Percentiles rank a stretch among this genome's conserved stretches.
These are phyloP conservation scores for Trichoderma aggressivum DNA, from an alignment of 2,329 filamentous ascomycete species.

Conservation along the genomic window DNA sequence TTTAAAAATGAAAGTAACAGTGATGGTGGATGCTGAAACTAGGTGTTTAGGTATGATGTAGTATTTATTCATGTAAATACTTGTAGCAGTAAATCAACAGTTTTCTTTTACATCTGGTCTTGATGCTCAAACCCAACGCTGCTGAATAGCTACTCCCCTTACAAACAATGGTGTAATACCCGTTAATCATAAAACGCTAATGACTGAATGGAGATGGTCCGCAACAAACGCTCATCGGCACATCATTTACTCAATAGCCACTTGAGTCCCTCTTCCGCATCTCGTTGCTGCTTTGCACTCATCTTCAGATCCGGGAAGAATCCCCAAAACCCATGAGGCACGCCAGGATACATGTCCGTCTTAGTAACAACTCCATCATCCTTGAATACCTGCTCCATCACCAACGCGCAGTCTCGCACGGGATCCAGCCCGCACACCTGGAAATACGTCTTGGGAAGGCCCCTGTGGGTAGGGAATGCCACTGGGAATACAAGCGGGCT, in stretches of 20 bases:
- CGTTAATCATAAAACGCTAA: background rate
- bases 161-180: background rate
- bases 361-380: conserved; percentile 29
- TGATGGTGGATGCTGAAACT: too few relatives aligned
- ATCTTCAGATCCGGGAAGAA: conserved; percentile 25
- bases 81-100: too few relatives aligned
- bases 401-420: conserved; percentile 29
- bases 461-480: conserved; percentile 22
- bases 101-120: too few relatives aligned
- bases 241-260: conserved; percentile 21
- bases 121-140: too few relatives aligned
- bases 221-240: background rate
- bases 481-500: conserved; percentile 29
- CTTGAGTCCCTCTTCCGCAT: conserved; percentile 25
- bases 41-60: too few relatives aligned
- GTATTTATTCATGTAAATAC: too few relatives aligned
- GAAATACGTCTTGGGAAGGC: conserved; percentile 33
- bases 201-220: background rate
- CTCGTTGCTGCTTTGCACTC: conserved; percentile 24
- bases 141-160: too few relatives aligned
- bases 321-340: conserved; percentile 32
- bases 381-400: conserved; percentile 30
- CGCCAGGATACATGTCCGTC: conserved; percentile 29
- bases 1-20: too few relatives aligned
- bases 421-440: conserved; percentile 32